Base-by-base conservation (phyloP, 2,329 filamentous ascomycete species). In the Ophiostoma sp. region DNA sequence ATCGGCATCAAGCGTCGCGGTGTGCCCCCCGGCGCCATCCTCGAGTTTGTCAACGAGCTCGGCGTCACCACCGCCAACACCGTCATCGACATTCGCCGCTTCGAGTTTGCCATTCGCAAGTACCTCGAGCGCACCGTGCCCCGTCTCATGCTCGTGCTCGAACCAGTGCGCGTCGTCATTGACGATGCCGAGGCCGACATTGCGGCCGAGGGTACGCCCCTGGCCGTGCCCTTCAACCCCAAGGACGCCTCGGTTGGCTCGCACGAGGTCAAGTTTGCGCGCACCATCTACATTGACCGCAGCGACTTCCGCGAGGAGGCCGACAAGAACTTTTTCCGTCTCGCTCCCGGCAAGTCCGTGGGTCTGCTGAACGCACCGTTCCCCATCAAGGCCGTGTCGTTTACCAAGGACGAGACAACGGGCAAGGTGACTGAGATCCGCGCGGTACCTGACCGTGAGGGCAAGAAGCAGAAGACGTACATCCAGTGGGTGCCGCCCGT, bases 51-150 rank as follows among this genome's bases (percentile, higher is more conserved):
- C 72, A 93, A 93, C 75, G 93, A 97, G 79, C 87, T 97, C 27
- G 94, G 94, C 48, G 93, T 97, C 52, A 96, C 94, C 0, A 96
- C 93, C 41, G 85, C 89, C 54, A 87, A 87, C 69, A 91, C 90
- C 2, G 88, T 92, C 73, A 96, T 97, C 75, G 89, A 94, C 78
- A 89, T 92, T 33, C 81, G 85, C 70, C 89, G 90, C n/a, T 93
- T 98, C 72, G 94, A 98, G 76, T 89, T 94, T 77, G 89, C 88
- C 0, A 88, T 98, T 72, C 89, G 94, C 31, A 89, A 89, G 73
- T 96, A 97, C 78, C 88, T 98, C 17, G 94, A 98, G 78, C 87
- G 87, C 67, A 93, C 92, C 0, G 93, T 97, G 0, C 94, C 94
- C 1, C 89, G 94, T 35, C 84, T 97, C 15, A 95, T 96, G 90